These are phyloP conservation scores for Volvox carteri DNA, from an alignment of 163 green algal species.

Conservation along the genomic window DNA sequence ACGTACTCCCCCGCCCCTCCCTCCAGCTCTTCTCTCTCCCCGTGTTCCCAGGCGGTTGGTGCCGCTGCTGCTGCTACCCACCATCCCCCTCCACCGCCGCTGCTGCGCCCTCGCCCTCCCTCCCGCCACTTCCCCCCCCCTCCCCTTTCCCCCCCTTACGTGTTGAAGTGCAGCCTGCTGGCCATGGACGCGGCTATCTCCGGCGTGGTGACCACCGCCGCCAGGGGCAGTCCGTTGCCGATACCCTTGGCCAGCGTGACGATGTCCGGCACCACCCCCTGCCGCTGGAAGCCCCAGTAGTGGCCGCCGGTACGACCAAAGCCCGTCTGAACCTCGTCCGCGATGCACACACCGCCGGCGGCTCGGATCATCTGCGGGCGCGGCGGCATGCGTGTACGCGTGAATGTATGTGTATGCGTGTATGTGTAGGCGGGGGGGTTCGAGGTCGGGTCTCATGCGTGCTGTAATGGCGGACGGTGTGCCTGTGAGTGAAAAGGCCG, in stretches of 20 bases:
- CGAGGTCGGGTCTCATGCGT: too few relatives aligned
- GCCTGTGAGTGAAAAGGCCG: too few relatives aligned
- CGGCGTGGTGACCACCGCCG: constrained; percentile 95
- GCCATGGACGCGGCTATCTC: constrained; percentile 89
- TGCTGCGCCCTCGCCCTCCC: background rate
- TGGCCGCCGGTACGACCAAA: constrained; percentile 94
- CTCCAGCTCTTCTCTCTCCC: too few relatives aligned
- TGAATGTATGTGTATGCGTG: too few relatives aligned
- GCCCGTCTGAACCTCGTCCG: constrained; percentile 98
- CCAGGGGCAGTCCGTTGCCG: constrained; percentile 96
- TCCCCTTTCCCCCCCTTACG: constrained; percentile 61
- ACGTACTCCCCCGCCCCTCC: too few relatives aligned
- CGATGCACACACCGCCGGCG: constrained; percentile 94
- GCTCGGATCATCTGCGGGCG: constrained; percentile 78
- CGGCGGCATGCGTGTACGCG: background rate
- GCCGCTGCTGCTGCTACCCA: too few relatives aligned
- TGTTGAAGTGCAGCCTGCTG: constrained; percentile 97
- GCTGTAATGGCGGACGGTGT: too few relatives aligned
- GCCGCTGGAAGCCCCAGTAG: constrained; percentile 96
- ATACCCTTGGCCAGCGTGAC: constrained; percentile 99
- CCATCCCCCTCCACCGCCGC: too few relatives aligned
- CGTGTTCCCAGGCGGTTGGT: too few relatives aligned
- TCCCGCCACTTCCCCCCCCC: background rate
- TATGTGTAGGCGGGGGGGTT: too few relatives aligned
- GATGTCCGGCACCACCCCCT: constrained; percentile 90